A percentile compares a stretch with the other conserved stretches of the same genome.
Conservation (phyloP, 164 flowering plant genomes). For the Tetracentron sinense region DNA sequence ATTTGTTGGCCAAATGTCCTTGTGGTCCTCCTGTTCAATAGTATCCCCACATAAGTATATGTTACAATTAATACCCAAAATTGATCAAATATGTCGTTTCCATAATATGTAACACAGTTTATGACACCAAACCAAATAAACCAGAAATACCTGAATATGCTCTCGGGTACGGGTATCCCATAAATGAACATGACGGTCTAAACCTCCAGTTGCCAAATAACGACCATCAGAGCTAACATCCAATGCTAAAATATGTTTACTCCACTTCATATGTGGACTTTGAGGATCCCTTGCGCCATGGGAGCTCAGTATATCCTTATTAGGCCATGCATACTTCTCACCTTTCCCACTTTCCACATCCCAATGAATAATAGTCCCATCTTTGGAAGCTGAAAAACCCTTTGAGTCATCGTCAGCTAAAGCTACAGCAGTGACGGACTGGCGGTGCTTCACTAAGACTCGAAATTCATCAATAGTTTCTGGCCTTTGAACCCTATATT, state of each 20-base stretch:
- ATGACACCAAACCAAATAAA: neutral
- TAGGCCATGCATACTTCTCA: constrained; percentile 80
- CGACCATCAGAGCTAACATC: constrained; percentile 91
- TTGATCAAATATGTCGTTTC: neutral
- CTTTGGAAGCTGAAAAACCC: constrained; percentile 95
- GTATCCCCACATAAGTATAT: too few relatives aligned
- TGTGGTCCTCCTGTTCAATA: too few relatives aligned
- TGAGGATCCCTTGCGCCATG: constrained; percentile 72
- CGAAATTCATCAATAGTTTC: constrained; percentile 46
- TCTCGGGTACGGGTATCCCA: constrained; percentile 88
- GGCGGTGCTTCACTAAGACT: constrained; percentile 61
- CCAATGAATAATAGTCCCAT: constrained; percentile 85
- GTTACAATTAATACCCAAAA: neutral
- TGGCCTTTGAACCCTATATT: constrained; percentile 63
- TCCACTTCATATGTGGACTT: constrained; percentile 61
- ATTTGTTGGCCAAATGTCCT: too few relatives aligned
- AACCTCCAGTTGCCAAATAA: constrained; percentile 89
- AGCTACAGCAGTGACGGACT: constrained; percentile 79
- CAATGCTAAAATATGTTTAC: constrained; percentile 63
- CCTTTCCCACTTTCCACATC: constrained; percentile 75
- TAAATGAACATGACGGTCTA: constrained; percentile 92
- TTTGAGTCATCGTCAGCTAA: constrained; percentile 69
- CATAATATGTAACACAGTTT: neutral
- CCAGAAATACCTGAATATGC: constrained; percentile 66
- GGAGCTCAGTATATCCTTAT: constrained; percentile 50